Conservation (phyloP, 2,329 filamentous ascomycete species). For the Aspergillus flavus region DNA sequence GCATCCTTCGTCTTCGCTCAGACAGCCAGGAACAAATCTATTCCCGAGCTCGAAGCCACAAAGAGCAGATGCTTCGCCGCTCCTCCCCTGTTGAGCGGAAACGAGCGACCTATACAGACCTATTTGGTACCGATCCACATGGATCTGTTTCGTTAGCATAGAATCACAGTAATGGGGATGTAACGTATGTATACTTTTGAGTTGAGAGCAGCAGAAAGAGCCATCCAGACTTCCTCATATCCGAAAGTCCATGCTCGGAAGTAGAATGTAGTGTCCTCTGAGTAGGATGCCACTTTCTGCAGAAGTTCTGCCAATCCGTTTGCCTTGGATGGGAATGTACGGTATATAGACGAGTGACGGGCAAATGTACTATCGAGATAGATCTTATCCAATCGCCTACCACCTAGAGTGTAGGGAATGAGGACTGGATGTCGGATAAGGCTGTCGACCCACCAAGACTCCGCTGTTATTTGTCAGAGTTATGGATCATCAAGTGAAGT, state of each 20-base stretch:
- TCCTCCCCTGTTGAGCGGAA: constrained; percentile 47
- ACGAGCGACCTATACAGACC: constrained; percentile 69
- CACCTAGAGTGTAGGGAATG: constrained; percentile 70
- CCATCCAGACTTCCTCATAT: constrained; percentile 90
- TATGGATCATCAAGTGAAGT: neutral
- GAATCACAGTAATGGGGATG: neutral
- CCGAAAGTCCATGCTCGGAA: constrained; percentile 89
- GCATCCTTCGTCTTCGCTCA: constrained; percentile 65
- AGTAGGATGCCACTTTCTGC: constrained; percentile 67
- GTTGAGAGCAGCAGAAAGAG: constrained; percentile 69
- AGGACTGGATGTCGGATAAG: constrained; percentile 72
- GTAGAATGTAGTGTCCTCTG: constrained; percentile 76
- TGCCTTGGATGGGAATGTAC: constrained; percentile 65
- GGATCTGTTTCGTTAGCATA: constrained; percentile 57
- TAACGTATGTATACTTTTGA: constrained; percentile 54
- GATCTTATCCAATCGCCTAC: constrained; percentile 73
- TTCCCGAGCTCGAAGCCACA: constrained; percentile 78
- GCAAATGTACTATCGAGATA: constrained; percentile 89
- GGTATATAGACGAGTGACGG: constrained; percentile 51
- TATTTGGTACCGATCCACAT: constrained; percentile 81
- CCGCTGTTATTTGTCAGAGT: constrained; percentile 48
- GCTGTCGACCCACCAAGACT: constrained; percentile 81
- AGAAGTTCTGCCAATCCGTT: constrained; percentile 77
- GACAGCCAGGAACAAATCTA: constrained; percentile 66
- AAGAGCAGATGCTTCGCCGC: constrained; percentile 66